phyloP scores from a whole-genome alignment of 2,329 filamentous ascomycete species.

The Fonsecaea monophora region DNA sequence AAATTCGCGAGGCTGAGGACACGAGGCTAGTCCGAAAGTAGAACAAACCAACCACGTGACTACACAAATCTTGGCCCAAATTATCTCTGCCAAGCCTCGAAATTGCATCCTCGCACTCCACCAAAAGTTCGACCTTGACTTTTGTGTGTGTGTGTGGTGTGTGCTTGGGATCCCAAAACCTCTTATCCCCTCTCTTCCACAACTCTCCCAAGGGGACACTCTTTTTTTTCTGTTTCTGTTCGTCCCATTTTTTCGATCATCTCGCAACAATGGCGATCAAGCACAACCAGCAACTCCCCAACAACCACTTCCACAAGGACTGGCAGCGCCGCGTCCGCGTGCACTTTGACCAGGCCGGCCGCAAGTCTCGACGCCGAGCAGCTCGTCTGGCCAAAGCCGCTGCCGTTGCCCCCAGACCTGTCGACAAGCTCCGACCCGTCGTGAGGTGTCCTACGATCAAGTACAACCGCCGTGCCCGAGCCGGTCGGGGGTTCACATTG shows the following conservation, averaged over 20 bases:
- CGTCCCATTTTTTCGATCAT: slow-evolving; percentile 15
- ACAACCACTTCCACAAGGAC: slow-evolving; percentile 90
- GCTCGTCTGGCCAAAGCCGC: slow-evolving; percentile 94
- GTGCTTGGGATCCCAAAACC: background rate
- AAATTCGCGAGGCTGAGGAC: slow-evolving; percentile 3
- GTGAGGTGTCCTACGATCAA: slow-evolving; percentile 98
- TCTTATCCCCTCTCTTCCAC: slow-evolving; percentile 30
- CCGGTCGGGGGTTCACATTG: slow-evolving; percentile 96
- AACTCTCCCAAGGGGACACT: slow-evolving; percentile 17
- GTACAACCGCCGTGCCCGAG: slow-evolving; percentile 98
- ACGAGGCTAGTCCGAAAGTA: background rate
- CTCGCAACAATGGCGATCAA: slow-evolving; percentile 76
- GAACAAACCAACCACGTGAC: slow-evolving; percentile 18
- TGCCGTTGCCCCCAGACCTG: slow-evolving; percentile 90
- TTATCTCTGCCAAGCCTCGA: slow-evolving; percentile 20
- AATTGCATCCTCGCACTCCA: slow-evolving; percentile 21
- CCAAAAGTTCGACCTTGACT: slow-evolving; percentile 14
- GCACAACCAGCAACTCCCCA: slow-evolving; percentile 70
- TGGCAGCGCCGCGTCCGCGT: slow-evolving; percentile 99
- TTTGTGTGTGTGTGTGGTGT: slow-evolving; percentile 1
- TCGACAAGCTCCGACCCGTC: slow-evolving; percentile 95
- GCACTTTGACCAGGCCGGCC: slow-evolving; percentile 99
- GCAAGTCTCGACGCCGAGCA: slow-evolving; percentile 90
- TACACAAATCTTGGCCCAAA: slow-evolving; percentile 26
- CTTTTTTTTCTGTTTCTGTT: background rate